Evolutionary conservation across 495 filamentous ascomycete species (phyloP).

Genomic region (Aspergillus haitiensis): DNA sequence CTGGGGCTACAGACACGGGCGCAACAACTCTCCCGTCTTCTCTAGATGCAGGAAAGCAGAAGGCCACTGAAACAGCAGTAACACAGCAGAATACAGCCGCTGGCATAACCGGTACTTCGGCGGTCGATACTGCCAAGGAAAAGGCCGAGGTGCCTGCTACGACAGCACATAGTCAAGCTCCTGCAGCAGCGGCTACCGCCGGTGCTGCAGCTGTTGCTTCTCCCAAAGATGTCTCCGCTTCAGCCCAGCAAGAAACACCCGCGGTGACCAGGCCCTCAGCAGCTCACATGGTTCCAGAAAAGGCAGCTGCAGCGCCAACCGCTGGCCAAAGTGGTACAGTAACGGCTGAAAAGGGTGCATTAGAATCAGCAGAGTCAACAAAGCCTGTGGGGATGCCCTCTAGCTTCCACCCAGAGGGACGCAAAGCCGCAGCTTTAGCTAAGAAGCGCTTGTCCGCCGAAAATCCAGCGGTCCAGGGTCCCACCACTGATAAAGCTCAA

Average conservation of each 20-base stretch:
- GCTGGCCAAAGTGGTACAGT: constrained; percentile 2
- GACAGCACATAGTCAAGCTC: neutral
- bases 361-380: constrained; percentile 1
- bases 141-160: too few relatives aligned
- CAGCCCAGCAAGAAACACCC: constrained; percentile 11
- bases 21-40: neutral
- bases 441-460: constrained; percentile 7
- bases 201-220: neutral
- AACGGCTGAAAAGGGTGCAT: neutral
- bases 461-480: constrained; percentile 9
- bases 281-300: constrained; percentile 14
- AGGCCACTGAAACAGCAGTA: neutral
- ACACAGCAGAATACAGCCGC: too few relatives aligned
- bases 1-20: neutral
- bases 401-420: constrained; percentile 10
- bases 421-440: constrained; percentile 5
- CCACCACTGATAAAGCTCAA: constrained; percentile 10
- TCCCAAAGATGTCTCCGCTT: neutral
- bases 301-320: constrained; percentile 11
- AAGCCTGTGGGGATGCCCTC: constrained; percentile 8
- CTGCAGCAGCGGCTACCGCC: neutral
- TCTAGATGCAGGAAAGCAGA: neutral
- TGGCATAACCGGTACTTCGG: too few relatives aligned
- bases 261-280: constrained; percentile 14
- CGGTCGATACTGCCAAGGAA: too few relatives aligned